Base-by-base conservation (phyloP, 768 basidiomycete species). In the Rhizopogon vesiculosus region DNA sequence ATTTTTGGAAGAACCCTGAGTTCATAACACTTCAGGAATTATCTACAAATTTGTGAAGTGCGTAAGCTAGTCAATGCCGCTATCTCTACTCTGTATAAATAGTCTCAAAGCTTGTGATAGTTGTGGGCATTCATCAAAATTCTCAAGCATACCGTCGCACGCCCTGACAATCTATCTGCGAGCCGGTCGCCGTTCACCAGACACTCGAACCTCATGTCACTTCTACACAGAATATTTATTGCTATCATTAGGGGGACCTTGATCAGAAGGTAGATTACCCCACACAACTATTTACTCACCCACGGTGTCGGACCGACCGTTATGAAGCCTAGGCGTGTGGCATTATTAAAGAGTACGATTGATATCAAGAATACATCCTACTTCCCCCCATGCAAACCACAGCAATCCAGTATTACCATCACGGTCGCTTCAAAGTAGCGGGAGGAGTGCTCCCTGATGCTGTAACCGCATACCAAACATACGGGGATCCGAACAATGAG, bases 361-460 rank as follows among this genome's bases (percentile, higher is more conserved):
- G 16, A 2, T 29, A 16, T 53, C 10, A 28, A 28, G 31, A 51
- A 8, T n/a, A 13, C 3, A 15, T 18, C 13, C 22, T 29, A 3
- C 8, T 18, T 9, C 9, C 31, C 28, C n/a, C 12, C 51, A 64
- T 59, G 49, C 62, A 41, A 45, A 58, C 54, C 57, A 52, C 49
- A 40, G 54, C 69, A 15, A 76, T 74, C 4, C 71, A 78, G 60
- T 79, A 76, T 62, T 75, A 81, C 57, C 78, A 77, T 56, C 83
- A 84, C 58, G 82, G 82, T 15, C 76, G 81, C 31, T 78, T 83
- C 62, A 68, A 63, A 19, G 74, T 83, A 8, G 65, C 75, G 48
- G 82, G 83, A 2, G 83, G 83, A 18, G 65, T 78, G 5, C 64
- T 84, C 13, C 80, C 83, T 12, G 75, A 82, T 53, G 83, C 82